Base-by-base conservation (phyloP, 1,139 yeast species). In the Yamadazyma diospyri region DNA sequence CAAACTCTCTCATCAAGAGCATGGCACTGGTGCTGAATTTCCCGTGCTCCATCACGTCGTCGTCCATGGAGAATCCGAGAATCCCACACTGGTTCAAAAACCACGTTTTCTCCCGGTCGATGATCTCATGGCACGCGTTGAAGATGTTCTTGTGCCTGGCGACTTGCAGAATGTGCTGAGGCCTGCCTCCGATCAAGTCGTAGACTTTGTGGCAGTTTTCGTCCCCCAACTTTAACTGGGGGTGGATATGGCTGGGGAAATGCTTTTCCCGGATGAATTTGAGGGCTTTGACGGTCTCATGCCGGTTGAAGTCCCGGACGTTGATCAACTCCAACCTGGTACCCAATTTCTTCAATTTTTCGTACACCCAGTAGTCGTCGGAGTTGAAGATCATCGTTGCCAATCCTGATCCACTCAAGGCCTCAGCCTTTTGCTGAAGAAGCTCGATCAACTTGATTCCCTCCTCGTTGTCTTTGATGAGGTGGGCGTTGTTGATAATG, bases 341-440 rank as follows among this genome's bases (percentile, higher is more conserved):
- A 0, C 89, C 88, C 14, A 82, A 61, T 40, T 71, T 74, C 47
- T 81, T 82, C 42, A 85, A 61, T 38, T 87, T 75, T 47, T 85
- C 94, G 52, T 83, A 85, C 2, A 85, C 73, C 95, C 95, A 85
- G 55, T 85, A 85, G 49, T 85, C 95, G 55, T 85, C 94, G 41
- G 87, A 77, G 47, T 83, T 82, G 63, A 85, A 84, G 4, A 85
- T 62, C 56, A 84, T 75, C 0, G 94, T 85, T 11, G 80, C 81
- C 34, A 85, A 61, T 0, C 92, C 89, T 0, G 87, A 70, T 2
- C 92, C 92, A 43, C 89, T 76, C 29, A 85, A 64, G 10, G 78
- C 57, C 50, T 85, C 95, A 0, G 95, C 94, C 50, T 85, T 84
- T 48, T 85, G 95, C 46, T 85, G 95, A 28, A 85, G 59, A 29